phyloP scores from a whole-genome alignment of 139 green algal species.

The Edaphochlamys debaryana region DNA sequence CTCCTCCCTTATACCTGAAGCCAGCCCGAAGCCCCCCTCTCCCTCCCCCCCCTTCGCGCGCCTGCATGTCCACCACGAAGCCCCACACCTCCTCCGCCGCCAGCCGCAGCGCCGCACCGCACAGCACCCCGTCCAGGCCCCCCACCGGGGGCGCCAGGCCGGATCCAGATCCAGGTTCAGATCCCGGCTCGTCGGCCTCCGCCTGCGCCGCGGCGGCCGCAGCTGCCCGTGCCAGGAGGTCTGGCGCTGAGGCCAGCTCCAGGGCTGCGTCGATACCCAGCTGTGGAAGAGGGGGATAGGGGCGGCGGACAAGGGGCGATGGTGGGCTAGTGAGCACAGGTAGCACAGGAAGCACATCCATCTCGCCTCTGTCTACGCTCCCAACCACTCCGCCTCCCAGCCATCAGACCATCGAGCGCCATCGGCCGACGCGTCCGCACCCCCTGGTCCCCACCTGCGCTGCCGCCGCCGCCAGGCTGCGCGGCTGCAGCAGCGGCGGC shows the following conservation, averaged over 20 bases:
- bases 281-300: background rate
- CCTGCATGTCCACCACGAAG: conserved; percentile 31
- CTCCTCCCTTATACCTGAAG: too few species aligned
- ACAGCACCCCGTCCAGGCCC: background rate
- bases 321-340: background rate
- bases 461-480: conserved; percentile 7
- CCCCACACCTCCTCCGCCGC: conserved; percentile 33
- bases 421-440: too few species aligned
- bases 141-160: background rate
- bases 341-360: background rate
- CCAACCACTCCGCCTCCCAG: too few species aligned
- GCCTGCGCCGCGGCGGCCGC: background rate
- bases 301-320: background rate
- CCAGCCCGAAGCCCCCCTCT: background rate
- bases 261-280: background rate
- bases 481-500: background rate
- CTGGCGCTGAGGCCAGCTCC: conserved; percentile 2
- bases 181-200: too few species aligned
- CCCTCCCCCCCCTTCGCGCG: too few species aligned
- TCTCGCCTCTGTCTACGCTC: background rate
- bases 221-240: background rate
- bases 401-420: too few species aligned
- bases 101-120: background rate
- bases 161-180: too few species aligned
- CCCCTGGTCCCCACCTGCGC: background rate